Evolutionary conservation across 1,139 yeast species (phyloP).

Genomic region (Sugiyamaella pinicola): DNA sequence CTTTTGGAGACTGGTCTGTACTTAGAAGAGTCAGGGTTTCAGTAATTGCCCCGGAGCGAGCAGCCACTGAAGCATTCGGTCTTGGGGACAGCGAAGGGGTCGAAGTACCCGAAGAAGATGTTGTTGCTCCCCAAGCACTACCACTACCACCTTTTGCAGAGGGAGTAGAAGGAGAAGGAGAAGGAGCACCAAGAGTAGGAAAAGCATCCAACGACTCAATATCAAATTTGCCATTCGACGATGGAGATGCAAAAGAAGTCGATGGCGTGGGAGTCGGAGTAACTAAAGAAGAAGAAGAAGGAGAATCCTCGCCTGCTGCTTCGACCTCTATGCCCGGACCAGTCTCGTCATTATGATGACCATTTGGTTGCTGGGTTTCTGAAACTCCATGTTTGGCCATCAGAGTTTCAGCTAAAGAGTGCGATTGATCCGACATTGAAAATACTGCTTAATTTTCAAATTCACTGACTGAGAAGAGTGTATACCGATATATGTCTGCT

Average conservation of each 20-base stretch:
- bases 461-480: neutral
- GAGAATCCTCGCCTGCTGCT: constrained; percentile 3
- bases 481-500: neutral
- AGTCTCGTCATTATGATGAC: constrained; percentile 1
- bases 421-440: constrained; percentile 10
- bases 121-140: constrained; percentile 44
- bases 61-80: constrained; percentile 33
- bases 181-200: constrained; percentile 66
- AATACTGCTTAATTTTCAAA: too few relatives aligned
- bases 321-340: neutral
- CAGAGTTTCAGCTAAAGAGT: constrained; percentile 35
- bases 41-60: constrained; percentile 33
- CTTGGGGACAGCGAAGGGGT: constrained; percentile 21
- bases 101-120: constrained; percentile 9
- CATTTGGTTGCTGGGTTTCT: constrained; percentile 19
- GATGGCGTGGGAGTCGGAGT: neutral
- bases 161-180: constrained; percentile 27
- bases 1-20: constrained; percentile 32
- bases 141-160: constrained; percentile 16
- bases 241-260: neutral
- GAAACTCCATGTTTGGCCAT: constrained; percentile 36
- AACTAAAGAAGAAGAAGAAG: neutral
- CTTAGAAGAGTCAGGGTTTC: constrained; percentile 35
- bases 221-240: constrained; percentile 28
- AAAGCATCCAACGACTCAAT: constrained; percentile 51